These are phyloP conservation scores for Metschnikowia cerradonensis DNA, from an alignment of 805 yeast species.

Conservation along the genomic window DNA sequence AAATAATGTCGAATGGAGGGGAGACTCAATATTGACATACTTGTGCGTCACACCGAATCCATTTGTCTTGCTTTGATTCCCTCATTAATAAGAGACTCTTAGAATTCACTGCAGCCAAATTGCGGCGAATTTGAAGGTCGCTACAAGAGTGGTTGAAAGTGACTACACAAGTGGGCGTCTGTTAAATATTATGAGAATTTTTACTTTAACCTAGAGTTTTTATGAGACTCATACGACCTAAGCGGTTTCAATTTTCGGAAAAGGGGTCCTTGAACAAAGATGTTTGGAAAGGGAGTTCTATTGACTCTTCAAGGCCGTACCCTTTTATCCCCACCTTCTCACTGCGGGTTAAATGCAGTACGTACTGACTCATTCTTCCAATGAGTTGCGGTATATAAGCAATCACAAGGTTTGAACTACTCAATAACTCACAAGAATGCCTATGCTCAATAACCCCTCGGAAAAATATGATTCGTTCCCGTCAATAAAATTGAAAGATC, in stretches of 20 bases:
- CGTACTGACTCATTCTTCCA: not conserved
- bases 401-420: not conserved
- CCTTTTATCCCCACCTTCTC: constrained; percentile 2
- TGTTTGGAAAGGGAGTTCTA: not conserved
- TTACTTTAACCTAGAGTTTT: not conserved
- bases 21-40: not conserved
- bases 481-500: constrained; percentile 52
- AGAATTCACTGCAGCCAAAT: not conserved
- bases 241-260: not conserved
- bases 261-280: not conserved
- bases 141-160: not conserved
- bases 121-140: not conserved
- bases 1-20: not conserved
- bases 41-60: not conserved
- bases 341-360: constrained; percentile 1
- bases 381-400: not conserved
- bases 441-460: constrained; percentile 54
- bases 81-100: not conserved
- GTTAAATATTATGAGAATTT: not conserved
- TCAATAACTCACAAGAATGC: constrained; percentile 8
- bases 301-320: not conserved
- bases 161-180: not conserved
- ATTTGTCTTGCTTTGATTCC: not conserved
- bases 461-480: constrained; percentile 57
- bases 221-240: not conserved